phyloP scores from a whole-genome alignment of 106 monocot genomes.

The Cymbidium sinense region DNA sequence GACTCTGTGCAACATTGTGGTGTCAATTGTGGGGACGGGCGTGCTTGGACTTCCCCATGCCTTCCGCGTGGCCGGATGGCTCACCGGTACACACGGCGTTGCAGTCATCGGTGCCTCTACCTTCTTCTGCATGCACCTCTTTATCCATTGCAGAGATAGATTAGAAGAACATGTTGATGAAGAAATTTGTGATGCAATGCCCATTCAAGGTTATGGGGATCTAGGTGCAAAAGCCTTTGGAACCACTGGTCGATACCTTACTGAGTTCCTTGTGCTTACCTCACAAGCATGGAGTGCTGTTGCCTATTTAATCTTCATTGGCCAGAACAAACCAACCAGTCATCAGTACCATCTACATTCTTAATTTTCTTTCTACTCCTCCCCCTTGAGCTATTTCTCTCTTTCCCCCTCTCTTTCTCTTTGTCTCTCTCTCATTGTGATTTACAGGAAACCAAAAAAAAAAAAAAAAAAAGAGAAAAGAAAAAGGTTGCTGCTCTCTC shows the following conservation, averaged over 20 bases:
- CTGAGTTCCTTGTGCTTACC: slow-evolving; percentile 67
- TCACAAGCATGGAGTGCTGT: slow-evolving; percentile 79
- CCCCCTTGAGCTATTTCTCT: no score
- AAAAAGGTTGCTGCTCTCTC: no score
- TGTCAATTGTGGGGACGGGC: slow-evolving; percentile 59
- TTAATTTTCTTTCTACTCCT: no score
- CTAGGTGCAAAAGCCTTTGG: slow-evolving; percentile 78
- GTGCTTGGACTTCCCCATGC: slow-evolving; percentile 67
- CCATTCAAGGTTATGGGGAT: no score
- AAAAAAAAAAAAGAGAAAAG: no score
- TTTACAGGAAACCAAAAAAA: no score
- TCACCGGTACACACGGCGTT: slow-evolving; percentile 44
- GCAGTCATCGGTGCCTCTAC: slow-evolving; percentile 32
- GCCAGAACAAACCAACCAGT: slow-evolving; percentile 43
- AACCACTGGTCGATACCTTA: slow-evolving; percentile 46
- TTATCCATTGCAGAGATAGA: slow-evolving; percentile 69
- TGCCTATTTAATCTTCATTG: slow-evolving; percentile 87
- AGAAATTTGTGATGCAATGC: slow-evolving; percentile 3
- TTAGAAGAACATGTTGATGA: slow-evolving; percentile 37
- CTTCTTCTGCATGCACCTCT: slow-evolving; percentile 64
- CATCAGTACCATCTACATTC: no score
- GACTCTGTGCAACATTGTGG: slow-evolving; percentile 57
- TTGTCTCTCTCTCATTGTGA: no score
- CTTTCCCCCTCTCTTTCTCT: no score
- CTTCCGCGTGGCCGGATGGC: slow-evolving; percentile 57